Evolutionary conservation across 805 yeast genomes (phyloP).

Genomic region (Brettanomyces bruxellensis): DNA sequence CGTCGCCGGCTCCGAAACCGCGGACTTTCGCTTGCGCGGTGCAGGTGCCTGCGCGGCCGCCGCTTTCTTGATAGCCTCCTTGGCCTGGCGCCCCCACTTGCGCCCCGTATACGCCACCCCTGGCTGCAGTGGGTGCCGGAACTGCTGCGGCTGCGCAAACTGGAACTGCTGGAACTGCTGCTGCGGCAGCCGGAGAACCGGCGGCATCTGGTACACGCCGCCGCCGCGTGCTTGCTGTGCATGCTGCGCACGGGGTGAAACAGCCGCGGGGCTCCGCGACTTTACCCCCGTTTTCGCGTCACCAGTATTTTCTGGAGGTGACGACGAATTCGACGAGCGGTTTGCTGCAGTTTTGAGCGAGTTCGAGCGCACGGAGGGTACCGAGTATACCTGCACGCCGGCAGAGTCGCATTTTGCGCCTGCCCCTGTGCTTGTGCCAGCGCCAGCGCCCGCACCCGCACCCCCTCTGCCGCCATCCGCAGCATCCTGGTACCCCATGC

Average conservation of each 20-base stretch:
- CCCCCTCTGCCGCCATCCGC: background rate
- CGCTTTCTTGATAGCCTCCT: background rate
- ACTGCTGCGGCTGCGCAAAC: conserved; percentile 1
- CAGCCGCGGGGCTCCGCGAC: too few species aligned
- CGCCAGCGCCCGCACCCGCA: too few species aligned
- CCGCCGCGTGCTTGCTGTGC: background rate
- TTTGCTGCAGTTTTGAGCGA: conserved; percentile 7
- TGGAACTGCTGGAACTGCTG: background rate
- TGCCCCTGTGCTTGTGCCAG: too few species aligned
- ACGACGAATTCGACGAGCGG: conserved; percentile 8
- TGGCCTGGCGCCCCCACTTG: background rate
- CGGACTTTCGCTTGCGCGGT: background rate
- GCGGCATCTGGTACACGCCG: conserved; percentile 1
- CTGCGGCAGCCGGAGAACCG: conserved; percentile 1
- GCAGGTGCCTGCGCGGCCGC: background rate
- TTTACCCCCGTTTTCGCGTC: background rate
- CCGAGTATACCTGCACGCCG: too few species aligned
- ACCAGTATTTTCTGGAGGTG: background rate
- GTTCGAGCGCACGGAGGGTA: too few species aligned
- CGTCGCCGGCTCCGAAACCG: background rate
- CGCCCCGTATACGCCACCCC: background rate
- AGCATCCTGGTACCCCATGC: conserved; percentile 8
- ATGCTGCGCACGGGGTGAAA: background rate
- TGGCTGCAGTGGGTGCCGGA: background rate
- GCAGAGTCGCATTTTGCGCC: too few species aligned